These are phyloP conservation scores for Xylariaceae sp. DNA, from an alignment of 2,329 filamentous ascomycete species.

Conservation along the genomic window DNA sequence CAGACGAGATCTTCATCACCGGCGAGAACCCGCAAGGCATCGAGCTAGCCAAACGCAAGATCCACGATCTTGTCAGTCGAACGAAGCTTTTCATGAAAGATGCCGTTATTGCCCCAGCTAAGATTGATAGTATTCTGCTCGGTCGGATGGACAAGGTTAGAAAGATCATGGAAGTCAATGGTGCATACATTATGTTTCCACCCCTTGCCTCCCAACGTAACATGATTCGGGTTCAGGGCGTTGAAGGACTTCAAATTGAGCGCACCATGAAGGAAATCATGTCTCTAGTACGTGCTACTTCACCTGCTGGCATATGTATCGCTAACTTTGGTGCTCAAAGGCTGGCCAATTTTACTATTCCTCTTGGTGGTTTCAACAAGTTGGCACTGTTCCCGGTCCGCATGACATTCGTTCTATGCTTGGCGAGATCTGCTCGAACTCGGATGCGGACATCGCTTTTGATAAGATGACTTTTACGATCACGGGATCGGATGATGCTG, in stretches of 20 bases:
- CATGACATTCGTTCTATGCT: slow-evolving; percentile 85
- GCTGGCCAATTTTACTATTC: slow-evolving; percentile 97
- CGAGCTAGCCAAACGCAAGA: slow-evolving; percentile 80
- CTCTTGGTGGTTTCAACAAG: slow-evolving; percentile 87
- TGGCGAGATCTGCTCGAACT: slow-evolving; percentile 92
- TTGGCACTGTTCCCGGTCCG: slow-evolving; percentile 62
- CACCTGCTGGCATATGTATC: not conserved
- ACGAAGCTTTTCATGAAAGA: slow-evolving; percentile 89
- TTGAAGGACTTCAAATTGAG: slow-evolving; percentile 90
- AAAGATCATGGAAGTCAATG: slow-evolving; percentile 96
- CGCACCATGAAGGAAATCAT: slow-evolving; percentile 94
- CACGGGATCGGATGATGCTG: slow-evolving; percentile 91
- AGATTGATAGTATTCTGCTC: slow-evolving; percentile 91
- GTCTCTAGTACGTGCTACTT: slow-evolving; percentile 64
- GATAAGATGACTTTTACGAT: slow-evolving; percentile 92
- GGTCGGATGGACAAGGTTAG: slow-evolving; percentile 92
- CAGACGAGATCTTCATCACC: slow-evolving; percentile 92
- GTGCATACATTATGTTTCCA: slow-evolving; percentile 90
- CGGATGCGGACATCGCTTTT: slow-evolving; percentile 89
- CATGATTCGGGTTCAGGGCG: slow-evolving; percentile 84
- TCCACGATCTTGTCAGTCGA: slow-evolving; percentile 77
- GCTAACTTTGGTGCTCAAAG: slow-evolving; percentile 43
- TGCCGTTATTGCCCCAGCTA: slow-evolving; percentile 80
- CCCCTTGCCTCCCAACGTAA: slow-evolving; percentile 80
- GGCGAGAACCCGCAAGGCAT: slow-evolving; percentile 83